A percentile compares a stretch with the other conserved stretches of the same genome.
Evolutionary conservation across 768 basidiomycete species (phyloP).

Genomic region (Mycena belliarum): DNA sequence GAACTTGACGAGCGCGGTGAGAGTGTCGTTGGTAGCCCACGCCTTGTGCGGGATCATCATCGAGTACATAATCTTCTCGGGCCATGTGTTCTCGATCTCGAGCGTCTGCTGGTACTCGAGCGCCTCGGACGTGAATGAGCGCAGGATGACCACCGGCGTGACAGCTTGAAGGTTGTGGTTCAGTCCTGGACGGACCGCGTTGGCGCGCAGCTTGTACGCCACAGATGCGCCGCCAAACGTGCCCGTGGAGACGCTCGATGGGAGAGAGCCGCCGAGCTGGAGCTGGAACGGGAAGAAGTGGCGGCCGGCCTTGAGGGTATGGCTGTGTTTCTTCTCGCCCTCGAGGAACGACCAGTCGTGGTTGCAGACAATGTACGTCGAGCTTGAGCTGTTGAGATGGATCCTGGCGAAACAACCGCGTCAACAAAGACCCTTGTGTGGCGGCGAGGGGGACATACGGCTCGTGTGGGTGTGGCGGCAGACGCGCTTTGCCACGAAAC

Average conservation of each 20-base stretch:
- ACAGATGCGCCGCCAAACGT: conserved; percentile 64
- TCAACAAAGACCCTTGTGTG: neutral
- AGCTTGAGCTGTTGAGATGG: conserved; percentile 44
- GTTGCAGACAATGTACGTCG: conserved; percentile 67
- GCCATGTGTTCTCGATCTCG: conserved; percentile 97
- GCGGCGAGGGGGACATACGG: conserved; percentile 45
- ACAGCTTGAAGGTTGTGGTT: conserved; percentile 65
- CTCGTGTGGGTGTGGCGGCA: conserved; percentile 60
- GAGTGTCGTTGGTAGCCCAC: conserved; percentile 86
- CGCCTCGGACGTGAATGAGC: conserved; percentile 77
- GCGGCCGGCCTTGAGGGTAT: conserved; percentile 94
- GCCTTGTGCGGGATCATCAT: conserved; percentile 94
- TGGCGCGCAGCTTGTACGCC: conserved; percentile 87
- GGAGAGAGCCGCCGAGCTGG: conserved; percentile 81
- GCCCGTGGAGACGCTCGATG: conserved; percentile 68
- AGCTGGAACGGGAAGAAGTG: conserved; percentile 93
- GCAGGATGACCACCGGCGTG: conserved; percentile 64
- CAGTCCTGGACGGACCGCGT: conserved; percentile 76
- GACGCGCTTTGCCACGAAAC: conserved; percentile 79
- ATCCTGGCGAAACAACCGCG: conserved; percentile 29
- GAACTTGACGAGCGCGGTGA: conserved; percentile 85
- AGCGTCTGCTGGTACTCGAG: conserved; percentile 95
- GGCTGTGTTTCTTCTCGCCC: conserved; percentile 72
- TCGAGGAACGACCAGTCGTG: conserved; percentile 95
- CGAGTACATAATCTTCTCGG: conserved; percentile 94